Evolutionary conservation across 2,329 filamentous ascomycete genomes (phyloP).

Genomic region (Diaporthe humulicola): DNA sequence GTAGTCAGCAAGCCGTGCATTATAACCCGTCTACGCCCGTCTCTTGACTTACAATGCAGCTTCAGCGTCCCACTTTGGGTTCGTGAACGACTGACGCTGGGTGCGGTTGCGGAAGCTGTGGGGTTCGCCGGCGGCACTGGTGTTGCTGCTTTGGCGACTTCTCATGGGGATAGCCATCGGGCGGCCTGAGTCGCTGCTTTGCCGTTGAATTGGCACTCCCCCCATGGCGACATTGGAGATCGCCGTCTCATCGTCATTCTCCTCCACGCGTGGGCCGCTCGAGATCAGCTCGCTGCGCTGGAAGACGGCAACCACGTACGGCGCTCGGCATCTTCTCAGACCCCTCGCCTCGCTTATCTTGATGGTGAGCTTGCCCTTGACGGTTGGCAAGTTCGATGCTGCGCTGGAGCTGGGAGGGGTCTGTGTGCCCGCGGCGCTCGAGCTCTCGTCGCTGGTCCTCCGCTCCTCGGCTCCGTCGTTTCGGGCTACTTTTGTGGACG

Average conservation of each 20-base stretch:
- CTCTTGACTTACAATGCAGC: constrained; percentile 84
- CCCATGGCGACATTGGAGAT: constrained; percentile 57
- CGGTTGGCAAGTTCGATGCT: constrained; percentile 72
- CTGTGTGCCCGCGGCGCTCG: constrained; percentile 64
- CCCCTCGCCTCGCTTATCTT: constrained; percentile 89
- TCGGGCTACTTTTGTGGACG: constrained; percentile 68
- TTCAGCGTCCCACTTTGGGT: constrained; percentile 95
- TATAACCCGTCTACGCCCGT: neutral
- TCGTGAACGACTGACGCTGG: constrained; percentile 73
- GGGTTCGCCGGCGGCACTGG: constrained; percentile 80
- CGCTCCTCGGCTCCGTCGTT: constrained; percentile 57
- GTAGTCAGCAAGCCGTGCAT: neutral
- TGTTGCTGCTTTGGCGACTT: constrained; percentile 96
- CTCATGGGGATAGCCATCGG: constrained; percentile 97
- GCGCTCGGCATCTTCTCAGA: constrained; percentile 84
- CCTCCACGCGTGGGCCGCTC: constrained; percentile 77
- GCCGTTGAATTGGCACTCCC: constrained; percentile 71
- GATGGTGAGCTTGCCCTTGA: constrained; percentile 90
- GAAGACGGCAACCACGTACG: constrained; percentile 96
- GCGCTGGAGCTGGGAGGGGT: constrained; percentile 64
- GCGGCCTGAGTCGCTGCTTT: constrained; percentile 84
- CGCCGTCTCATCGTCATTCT: constrained; percentile 67
- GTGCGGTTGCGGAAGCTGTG: constrained; percentile 71
- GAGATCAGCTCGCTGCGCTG: constrained; percentile 98
- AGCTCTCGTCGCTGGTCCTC: constrained; percentile 55